Percentiles rank a stretch among this genome's conserved stretches.
Evolutionary conservation across 2,329 filamentous ascomycete genomes (phyloP).

Genomic region (Aspergillus sp.): DNA sequence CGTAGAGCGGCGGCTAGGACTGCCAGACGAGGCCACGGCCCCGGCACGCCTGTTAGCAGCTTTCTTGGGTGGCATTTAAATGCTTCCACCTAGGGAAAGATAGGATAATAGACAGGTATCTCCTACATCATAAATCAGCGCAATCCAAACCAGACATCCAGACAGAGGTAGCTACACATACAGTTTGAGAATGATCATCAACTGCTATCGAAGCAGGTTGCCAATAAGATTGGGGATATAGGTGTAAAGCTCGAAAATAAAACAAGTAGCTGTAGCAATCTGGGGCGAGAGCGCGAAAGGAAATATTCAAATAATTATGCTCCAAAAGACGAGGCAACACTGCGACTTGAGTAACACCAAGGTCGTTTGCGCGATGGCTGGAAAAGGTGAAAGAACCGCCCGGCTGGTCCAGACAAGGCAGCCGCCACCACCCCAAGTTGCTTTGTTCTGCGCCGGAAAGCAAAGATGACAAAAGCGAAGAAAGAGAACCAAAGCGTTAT

Average conservation of each 20-base stretch:
- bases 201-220: not conserved
- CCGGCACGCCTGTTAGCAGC: slow-evolving; percentile 19
- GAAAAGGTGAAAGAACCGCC: not conserved
- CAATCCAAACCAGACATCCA: not conserved
- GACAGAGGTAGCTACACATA: not conserved
- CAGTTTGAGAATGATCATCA: not conserved
- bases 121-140: not conserved
- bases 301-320: slow-evolving; percentile 4
- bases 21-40: slow-evolving; percentile 10
- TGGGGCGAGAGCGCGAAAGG: not conserved
- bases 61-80: slow-evolving; percentile 28
- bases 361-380: not conserved
- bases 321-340: not conserved
- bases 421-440: not conserved
- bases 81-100: not conserved
- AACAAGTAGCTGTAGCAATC: not conserved
- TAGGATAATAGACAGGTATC: not conserved
- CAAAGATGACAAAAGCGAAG: not conserved
- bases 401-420: slow-evolving; percentile 2
- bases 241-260: not conserved
- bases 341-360: not conserved
- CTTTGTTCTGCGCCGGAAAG: slow-evolving; percentile 1
- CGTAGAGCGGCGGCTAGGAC: slow-evolving; percentile 15
- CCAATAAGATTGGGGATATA: not conserved
- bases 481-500: not conserved